These are phyloP conservation scores for Penicillium crustosum DNA, from an alignment of 2,329 filamentous ascomycete genomes.

Conservation along the genomic window DNA sequence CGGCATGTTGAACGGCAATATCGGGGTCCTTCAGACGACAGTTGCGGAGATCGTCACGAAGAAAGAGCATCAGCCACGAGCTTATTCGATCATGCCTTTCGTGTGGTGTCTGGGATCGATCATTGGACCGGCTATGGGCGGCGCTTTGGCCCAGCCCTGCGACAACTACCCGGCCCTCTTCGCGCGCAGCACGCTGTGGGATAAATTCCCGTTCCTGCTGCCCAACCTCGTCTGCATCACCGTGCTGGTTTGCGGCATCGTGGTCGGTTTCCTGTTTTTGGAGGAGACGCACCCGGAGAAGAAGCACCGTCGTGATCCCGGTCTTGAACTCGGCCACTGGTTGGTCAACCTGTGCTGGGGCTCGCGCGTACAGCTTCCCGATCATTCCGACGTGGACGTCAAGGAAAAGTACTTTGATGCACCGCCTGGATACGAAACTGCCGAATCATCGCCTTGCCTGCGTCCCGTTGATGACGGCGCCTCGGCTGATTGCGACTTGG, in stretches of 20 bases:
- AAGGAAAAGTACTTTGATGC: conserved; percentile 55
- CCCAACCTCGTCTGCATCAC: conserved; percentile 86
- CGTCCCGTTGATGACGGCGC: conserved; percentile 32
- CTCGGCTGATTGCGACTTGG: conserved; percentile 41
- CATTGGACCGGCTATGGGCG: conserved; percentile 86
- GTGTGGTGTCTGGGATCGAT: conserved; percentile 98
- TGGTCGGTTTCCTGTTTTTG: conserved; percentile 79
- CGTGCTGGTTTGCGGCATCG: conserved; percentile 73
- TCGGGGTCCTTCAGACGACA: conserved; percentile 91
- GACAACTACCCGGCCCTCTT: conserved; percentile 77
- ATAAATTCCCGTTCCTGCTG: conserved; percentile 82
- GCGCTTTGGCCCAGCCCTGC: conserved; percentile 83
- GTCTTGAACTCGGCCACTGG: conserved; percentile 73
- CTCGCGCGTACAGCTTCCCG: conserved; percentile 30
- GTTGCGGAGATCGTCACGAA: conserved; percentile 90
- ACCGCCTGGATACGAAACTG: conserved; percentile 67
- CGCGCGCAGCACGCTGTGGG: conserved; percentile 72
- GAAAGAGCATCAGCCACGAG: conserved; percentile 90
- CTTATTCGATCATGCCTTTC: conserved; percentile 96
- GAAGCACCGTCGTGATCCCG: conserved; percentile 72
- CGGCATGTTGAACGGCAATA: conserved; percentile 92
- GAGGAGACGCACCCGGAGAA: conserved; percentile 90
- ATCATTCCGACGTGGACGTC: conserved; percentile 49
- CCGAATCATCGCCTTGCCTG: conserved; percentile 55
- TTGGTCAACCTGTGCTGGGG: conserved; percentile 49